Base-by-base conservation (phyloP, 352 stramenopile species). In the Phytophthora pseudosyringae region DNA sequence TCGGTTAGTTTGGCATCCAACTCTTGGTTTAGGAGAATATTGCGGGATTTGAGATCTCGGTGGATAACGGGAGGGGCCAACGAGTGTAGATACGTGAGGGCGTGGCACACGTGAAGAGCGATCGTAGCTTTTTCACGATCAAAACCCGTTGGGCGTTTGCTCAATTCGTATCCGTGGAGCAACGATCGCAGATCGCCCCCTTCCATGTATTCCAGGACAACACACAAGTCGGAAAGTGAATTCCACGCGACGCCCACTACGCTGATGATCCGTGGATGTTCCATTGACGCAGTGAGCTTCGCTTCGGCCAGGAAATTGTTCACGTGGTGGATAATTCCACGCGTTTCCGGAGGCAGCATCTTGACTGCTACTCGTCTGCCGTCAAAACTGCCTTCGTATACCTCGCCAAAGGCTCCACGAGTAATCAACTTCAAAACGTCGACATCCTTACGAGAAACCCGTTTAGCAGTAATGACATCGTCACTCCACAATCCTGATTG, bases 1-100 rank as follows among this genome's bases (percentile, higher is more conserved):
- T 88, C 81, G 3, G 59, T 71, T 9, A 90, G 35, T 61, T 90
- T 90, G 4, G 81, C 76, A 6, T 60, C 43, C 49, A 73, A 76
- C n/a, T 77, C 58, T 5, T 16, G 43, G 8, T 29, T 26, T 6
- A 88, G 40, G 4, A 90, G 49, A 18, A 90, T 63, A 47, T 85
- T 90, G 6, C 60, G 52, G 5, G 60, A 64, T 29, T 69, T 69
- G 35, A 64, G 60, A 15, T 69, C 60, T 40, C 60, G 44, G 33
- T 69, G 60, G 32, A 69, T 63, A 10, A 69, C 36, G 6, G 52
- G 33, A 3, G 45, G 60, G 36, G 25, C 38, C 25, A 69, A 41
- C 1, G 60, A 69, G 45, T 69, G 60, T n/a, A 69, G 38, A 29
- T 69, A 67, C 0, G 53, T 53, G 0, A 79, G 25, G 0, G 62